Percentiles rank a stretch among this genome's conserved stretches.
Evolutionary conservation across 2,329 filamentous ascomycete genomes (phyloP).

Genomic region (Botryotinia convoluta): DNA sequence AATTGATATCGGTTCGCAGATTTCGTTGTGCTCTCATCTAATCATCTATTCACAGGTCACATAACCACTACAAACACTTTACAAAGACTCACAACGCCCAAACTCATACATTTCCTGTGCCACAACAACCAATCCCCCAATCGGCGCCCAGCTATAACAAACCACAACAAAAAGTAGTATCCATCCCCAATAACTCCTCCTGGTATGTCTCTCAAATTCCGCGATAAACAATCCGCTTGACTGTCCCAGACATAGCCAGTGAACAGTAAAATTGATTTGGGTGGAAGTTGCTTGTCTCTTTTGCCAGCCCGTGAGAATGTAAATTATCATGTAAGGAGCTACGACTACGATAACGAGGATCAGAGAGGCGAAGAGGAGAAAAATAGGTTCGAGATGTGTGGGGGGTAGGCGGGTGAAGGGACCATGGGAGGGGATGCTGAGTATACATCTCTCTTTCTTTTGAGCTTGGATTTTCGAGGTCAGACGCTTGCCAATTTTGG

Average conservation of each 20-base stretch:
- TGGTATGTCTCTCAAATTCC: slow-evolving; percentile 5
- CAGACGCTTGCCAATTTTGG: not conserved
- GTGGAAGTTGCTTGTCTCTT: not conserved
- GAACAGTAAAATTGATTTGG: not conserved
- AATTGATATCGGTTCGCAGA: not conserved
- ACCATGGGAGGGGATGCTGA: not conserved
- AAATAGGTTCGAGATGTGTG: not conserved
- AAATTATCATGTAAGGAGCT: not conserved
- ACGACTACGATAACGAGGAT: not conserved
- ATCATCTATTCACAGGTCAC: not conserved
- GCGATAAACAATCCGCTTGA: not conserved
- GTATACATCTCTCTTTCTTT: not conserved
- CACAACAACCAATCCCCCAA: not conserved
- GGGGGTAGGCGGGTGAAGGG: not conserved
- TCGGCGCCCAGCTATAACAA: not conserved
- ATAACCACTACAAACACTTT: not conserved
- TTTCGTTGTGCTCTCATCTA: not conserved
- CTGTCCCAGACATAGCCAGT: not conserved
- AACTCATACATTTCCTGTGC: slow-evolving; percentile 8
- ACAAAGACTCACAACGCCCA: not conserved
- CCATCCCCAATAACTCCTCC: not conserved
- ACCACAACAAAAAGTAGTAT: not conserved
- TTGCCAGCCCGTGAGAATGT: not conserved
- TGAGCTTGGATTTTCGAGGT: not conserved
- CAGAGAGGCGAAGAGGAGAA: not conserved